Base-by-base conservation (phyloP, 2,329 filamentous ascomycete species). In the Ceratocystis smalleyi region DNA sequence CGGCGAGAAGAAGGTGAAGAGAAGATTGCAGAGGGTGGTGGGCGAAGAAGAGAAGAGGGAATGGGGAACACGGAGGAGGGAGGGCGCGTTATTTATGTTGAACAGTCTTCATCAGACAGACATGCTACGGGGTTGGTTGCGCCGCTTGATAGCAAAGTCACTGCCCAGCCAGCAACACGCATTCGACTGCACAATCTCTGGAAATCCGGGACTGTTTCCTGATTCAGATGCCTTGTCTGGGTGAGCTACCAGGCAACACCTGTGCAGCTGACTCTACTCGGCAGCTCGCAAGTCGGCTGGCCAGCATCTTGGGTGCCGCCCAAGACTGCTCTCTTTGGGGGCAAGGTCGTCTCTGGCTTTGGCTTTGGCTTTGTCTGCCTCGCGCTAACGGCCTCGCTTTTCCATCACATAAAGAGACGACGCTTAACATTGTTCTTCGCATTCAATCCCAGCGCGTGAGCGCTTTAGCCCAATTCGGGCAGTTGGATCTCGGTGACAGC, bases 21-120 rank as follows among this genome's bases (percentile, higher is more conserved):
- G 47, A n/a, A 12, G 40, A 24, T 32, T 22, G 27, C 43, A 60
- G 64, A 60, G 55, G 40, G 32, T 60, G 65, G 47, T 62, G 62
- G 45, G 32, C 40, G 57, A 62, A 40, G 62, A 30, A 61, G 32
- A 40, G 62, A 30, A 61, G 32, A 51, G 24, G 17, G 35, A 30
- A 57, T 7, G 22, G 43, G n/a, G 15, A 35, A 43, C 8, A 62
- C 7, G 15, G 30, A 24, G 61, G 32, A 17, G 54, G 47, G 35
- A 62, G 40, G 30, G 5, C n/a, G 51, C 7, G 32, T 6, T 62
- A 47, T 65, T 57, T 47, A 62, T 57, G 19, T 24, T 12, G 6
- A n/a, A 51, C 19, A 27, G 24, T 6, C 5, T 1, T 24, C 47
- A 10, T 51, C 0, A 24, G 19, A 51, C 0, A 24, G 19, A 51